Percentiles rank a stretch among this genome's conserved stretches.
Evolutionary conservation across 228 moss, liverwort and hornwort species (phyloP).

Genomic region (Sphagnum fallax): DNA sequence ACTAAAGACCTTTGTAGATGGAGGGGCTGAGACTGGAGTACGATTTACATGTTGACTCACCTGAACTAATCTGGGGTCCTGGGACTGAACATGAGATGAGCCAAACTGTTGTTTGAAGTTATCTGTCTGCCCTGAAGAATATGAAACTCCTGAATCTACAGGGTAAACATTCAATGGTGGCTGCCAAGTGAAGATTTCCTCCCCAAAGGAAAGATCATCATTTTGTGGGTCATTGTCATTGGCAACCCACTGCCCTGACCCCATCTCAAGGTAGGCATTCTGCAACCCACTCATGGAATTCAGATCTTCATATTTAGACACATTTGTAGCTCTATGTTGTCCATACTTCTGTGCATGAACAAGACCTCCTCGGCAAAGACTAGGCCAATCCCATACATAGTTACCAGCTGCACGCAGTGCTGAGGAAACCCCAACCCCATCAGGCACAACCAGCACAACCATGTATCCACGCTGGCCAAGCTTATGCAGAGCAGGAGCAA

Average conservation of each 20-base stretch:
- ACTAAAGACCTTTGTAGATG: neutral
- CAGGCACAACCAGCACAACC: conserved; percentile 79
- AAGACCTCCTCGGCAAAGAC: conserved; percentile 62
- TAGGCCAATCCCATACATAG: conserved; percentile 92
- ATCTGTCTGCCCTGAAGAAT: neutral
- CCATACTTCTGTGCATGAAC: conserved; percentile 17
- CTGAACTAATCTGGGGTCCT: conserved; percentile 24
- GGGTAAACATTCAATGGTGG: no score
- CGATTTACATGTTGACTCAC: conserved; percentile 10
- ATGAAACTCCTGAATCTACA: no score
- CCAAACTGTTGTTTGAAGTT: conserved; percentile 32
- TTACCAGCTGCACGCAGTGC: conserved; percentile 72
- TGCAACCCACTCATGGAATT: neutral
- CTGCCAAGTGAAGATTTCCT: neutral
- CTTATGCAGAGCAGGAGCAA: conserved; percentile 91
- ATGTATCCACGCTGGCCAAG: conserved; percentile 80
- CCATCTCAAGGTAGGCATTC: conserved; percentile 37
- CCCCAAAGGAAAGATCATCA: conserved; percentile 11
- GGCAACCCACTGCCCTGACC: conserved; percentile 9
- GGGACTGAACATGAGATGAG: conserved; percentile 24
- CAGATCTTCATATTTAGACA: no score
- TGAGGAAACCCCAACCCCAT: conserved; percentile 64
- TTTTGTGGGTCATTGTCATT: conserved; percentile 28
- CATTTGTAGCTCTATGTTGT: no score
- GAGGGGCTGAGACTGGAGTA: conserved; percentile 21